Conservation (phyloP, 208 protist species). For the Acanthamoeba castellanii region DNA sequence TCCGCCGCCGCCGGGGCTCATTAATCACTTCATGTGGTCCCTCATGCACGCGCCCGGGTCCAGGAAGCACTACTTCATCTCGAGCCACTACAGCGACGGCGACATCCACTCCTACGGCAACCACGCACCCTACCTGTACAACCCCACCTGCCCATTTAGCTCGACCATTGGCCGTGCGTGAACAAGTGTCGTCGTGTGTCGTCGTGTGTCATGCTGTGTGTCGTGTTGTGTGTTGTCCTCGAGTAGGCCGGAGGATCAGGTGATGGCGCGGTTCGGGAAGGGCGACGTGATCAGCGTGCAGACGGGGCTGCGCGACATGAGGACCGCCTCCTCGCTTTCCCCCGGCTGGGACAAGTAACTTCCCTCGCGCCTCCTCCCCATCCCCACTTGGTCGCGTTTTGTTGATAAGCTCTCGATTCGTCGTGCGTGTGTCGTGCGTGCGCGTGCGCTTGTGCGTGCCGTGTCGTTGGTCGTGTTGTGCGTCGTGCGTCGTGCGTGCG, state of each 20-base stretch:
- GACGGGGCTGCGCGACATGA: background rate
- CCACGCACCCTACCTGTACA: background rate
- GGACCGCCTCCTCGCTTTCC: background rate
- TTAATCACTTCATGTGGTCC: background rate
- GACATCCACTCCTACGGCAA: background rate
- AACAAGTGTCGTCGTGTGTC: too few relatives aligned
- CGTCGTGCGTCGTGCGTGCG: background rate
- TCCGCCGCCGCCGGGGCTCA: background rate
- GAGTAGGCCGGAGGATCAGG: background rate
- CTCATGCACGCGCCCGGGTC: background rate
- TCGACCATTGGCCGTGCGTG: background rate
- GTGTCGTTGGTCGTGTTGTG: too few relatives aligned
- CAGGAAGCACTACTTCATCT: background rate
- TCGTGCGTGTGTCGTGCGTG: background rate
- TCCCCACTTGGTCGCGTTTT: background rate
- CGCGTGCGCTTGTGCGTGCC: too few relatives aligned
- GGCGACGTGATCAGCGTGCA: constrained; percentile 1
- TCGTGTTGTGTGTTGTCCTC: too few relatives aligned
- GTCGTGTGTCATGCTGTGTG: too few relatives aligned
- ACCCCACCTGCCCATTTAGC: background rate
- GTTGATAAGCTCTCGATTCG: too few relatives aligned
- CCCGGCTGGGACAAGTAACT: background rate
- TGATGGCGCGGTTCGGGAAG: background rate
- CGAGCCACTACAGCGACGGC: background rate
- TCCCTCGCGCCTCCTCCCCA: background rate